phyloP scores from a whole-genome alignment of 495 filamentous ascomycete genomes.

The Aspergillus leporis region DNA sequence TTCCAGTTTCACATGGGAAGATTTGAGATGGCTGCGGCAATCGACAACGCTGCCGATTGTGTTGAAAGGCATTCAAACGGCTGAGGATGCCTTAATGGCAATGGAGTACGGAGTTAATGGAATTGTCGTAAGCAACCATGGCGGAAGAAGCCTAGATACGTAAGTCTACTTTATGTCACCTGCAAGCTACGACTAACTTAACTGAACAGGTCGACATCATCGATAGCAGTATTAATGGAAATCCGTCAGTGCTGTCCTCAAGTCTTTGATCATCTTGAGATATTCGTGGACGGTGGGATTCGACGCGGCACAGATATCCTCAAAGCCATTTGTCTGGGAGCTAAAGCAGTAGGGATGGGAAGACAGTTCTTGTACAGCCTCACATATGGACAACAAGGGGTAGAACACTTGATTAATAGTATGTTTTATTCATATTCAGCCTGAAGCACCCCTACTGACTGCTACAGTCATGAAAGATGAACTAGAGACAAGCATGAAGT shows the following conservation, averaged over 20 bases:
- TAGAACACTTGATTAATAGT: slow-evolving; percentile 50
- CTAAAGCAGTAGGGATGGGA: slow-evolving; percentile 61
- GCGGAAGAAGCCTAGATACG: slow-evolving; percentile 65
- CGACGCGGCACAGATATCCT: slow-evolving; percentile 64
- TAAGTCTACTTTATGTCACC: slow-evolving; percentile 10
- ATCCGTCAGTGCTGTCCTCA: slow-evolving; percentile 60
- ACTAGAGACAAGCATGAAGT: slow-evolving; percentile 67
- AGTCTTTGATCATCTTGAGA: slow-evolving; percentile 62
- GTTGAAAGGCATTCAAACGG: slow-evolving; percentile 65
- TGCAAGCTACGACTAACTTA: not conserved
- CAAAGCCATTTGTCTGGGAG: slow-evolving; percentile 66
- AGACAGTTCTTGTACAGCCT: slow-evolving; percentile 58
- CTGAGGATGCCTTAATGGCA: slow-evolving; percentile 59
- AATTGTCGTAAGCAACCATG: slow-evolving; percentile 70
- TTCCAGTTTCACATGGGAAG: slow-evolving; percentile 71
- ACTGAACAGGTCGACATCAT: slow-evolving; percentile 41
- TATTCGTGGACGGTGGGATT: slow-evolving; percentile 67
- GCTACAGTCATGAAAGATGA: slow-evolving; percentile 67
- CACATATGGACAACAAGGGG: slow-evolving; percentile 42
- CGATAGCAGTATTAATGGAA: slow-evolving; percentile 62
- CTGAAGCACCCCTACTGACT: not conserved
- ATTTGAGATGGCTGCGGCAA: slow-evolving; percentile 65
- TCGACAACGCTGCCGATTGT: slow-evolving; percentile 62
- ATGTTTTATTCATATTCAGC: slow-evolving; percentile 12
- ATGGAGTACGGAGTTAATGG: slow-evolving; percentile 56